Evolutionary conservation across 495 filamentous ascomycete genomes (phyloP), one percentile per base, ranked within the genome.

Genomic region (Lichina pygmaea): DNA sequence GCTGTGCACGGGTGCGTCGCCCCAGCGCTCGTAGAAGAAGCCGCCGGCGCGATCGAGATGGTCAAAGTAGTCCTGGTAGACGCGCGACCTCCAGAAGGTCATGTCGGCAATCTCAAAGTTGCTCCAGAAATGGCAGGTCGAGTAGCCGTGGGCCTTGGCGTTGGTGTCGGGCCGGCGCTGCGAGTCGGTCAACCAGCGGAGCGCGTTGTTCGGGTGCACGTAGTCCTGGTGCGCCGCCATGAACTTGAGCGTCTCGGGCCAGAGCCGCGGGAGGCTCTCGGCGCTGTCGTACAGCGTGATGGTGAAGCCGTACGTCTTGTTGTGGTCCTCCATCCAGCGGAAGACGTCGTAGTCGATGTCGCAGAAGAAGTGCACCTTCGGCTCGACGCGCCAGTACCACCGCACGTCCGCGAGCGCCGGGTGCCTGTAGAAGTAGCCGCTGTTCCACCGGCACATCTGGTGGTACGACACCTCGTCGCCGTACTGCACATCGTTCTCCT

Each of bases 401-500:
- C 79, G 80, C 44, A 68, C 74, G 42, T 85, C 60, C 40, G 68
- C 63, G 15, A 99, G 73, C 0, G 82, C 86, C 0, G 85, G 85
- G 62, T 99, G 91, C 52, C 89, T 80, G 65, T 91, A 93, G 71
- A 99, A 99, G 56, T 93, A 68, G 52, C 89, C 89, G 54, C 79
- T 86, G 67, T 99, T 95, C 91, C 86, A 99, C 42, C 89, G 78
- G 58, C 89, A 99, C 89, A 99, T 99, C 61, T 95, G 80, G 58
- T 95, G 89, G 62, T 99, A 99, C 47, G 83, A 92, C 43, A 84
- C 55, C 64, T 77, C 81, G 47, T 71, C 65, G 46, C 78, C 78
- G 60, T 95, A 99, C 58, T 95, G 86, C 41, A 95, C 78, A 3
- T 77, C 66, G 51, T 91, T 67, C 56, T 89, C 83, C 52, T 77